A percentile compares a stretch with the other conserved stretches of the same genome.
phyloP scores from a whole-genome alignment of 257 asterid species.

The Cordia subcordata region DNA sequence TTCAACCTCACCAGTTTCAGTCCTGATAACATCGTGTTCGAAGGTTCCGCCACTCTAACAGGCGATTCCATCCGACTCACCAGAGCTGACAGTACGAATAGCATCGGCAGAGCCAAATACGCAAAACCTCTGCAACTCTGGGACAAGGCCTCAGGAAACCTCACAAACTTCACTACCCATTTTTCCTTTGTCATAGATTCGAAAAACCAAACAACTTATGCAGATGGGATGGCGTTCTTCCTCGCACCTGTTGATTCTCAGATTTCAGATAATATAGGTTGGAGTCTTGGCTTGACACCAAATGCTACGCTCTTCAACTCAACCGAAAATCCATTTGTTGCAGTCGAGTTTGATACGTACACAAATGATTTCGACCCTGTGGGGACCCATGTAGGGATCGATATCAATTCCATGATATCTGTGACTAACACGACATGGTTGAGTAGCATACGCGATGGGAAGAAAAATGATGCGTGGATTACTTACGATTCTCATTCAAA shows the following conservation, averaged over 20 bases:
- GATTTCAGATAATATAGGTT: background rate
- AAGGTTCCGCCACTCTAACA: background rate
- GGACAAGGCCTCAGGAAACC: constrained; percentile 16
- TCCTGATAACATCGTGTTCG: background rate
- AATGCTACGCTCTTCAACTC: background rate
- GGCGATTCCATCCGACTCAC: background rate
- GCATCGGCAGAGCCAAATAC: constrained; percentile 11
- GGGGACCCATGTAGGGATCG: constrained; percentile 1
- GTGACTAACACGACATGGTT: constrained; percentile 10
- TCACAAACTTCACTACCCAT: constrained; percentile 15
- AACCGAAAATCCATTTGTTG: constrained; percentile 7
- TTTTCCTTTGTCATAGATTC: constrained; percentile 15
- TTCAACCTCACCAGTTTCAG: background rate
- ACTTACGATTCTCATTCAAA: constrained; percentile 16
- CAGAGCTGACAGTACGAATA: background rate
- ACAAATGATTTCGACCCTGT: background rate
- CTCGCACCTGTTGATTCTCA: constrained; percentile 5
- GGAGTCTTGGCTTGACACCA: background rate
- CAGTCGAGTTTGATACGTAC: constrained; percentile 17
- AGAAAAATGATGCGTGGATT: constrained; percentile 23
- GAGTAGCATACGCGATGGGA: constrained; percentile 4
- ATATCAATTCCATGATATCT: constrained; percentile 11
- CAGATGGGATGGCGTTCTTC: constrained; percentile 9
- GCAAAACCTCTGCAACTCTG: constrained; percentile 10
- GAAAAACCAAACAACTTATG: background rate